Evolutionary conservation across 331 rosid species (phyloP), one percentile per base, ranked within the genome.

Genomic region (Acacia concinna): DNA sequence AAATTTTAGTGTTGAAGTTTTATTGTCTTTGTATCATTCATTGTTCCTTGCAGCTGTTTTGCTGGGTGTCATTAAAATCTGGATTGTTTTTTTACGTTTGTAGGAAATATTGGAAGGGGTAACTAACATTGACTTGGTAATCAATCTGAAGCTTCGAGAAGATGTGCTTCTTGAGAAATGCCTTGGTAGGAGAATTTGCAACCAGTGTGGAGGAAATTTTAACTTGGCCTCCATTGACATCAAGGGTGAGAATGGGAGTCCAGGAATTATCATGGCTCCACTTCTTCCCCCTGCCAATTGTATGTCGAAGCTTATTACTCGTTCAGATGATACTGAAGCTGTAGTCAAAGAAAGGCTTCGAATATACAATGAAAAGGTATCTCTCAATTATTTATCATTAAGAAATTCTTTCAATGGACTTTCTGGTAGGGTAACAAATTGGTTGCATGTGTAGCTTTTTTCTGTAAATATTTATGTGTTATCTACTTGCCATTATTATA

Each of bases 211-310:
- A 28, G 91, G 91, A 37, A 91, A 88, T 83, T 95, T 91, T 80
- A 95, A 95, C 79, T 80, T 93, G 76, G 99, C 98, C 17, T 79
- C 93, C 59, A 91, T 95, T 68, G 81, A 86, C 80, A 74, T 91
- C 30, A 79, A 83, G 88, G 96, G 91, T 14, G 87, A 87, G 86
- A 75, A 90, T 46, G 97, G 97, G 64, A 27, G 9, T 62, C 97
- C 93, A 38, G 93, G 88, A 71, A 87, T 90, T 77, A 82, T 80
- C 81, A 95, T 95, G 99, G 88, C 89, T 75, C 99, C 99, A 14
- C 96, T 95, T 84, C 96, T 95, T 32, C 99, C 99, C 43, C 99
- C 99, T 21, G 75, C 87, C 52, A 90, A 88, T 51, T 95, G 99
- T 68, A 90, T 91, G 93, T 85, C 97, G 30, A 93, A 93, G 88